Base-by-base conservation (phyloP, 257 asterid species). In the Haberlea rhodopensis region DNA sequence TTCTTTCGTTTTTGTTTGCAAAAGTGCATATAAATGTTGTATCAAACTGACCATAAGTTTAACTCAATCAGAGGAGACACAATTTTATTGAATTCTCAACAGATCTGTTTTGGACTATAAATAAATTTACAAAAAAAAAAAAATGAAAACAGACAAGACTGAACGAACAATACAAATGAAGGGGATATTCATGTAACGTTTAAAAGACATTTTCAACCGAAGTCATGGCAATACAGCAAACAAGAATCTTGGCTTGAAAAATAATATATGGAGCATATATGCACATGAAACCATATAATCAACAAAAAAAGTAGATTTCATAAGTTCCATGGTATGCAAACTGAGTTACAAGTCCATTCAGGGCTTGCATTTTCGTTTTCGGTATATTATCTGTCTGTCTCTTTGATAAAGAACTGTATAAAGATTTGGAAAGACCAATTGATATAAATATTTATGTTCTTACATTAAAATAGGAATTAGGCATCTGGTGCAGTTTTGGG, bases 401-500 rank as follows among this genome's bases (percentile, higher is more conserved):
- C 0, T 62, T 22, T 6, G 25, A 18, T 34, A 26, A 27, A 25
- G 40, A 25, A 27, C 61, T 26, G 29, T 8, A 5, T 5, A 26
- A 7, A 56, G n/a, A 56, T 15, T 57, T 18, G 1, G 40, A 6
- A 26, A 13, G 23, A 16, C 16, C 25, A 16, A 37, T 9, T n/a
- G 6, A 28, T 1, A 4, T 16, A 26, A 8, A 20, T 1, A 3
- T 20, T 7, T 20, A 26, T 25, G 5, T 9, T 2, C 2, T 37
- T 6, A 15, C 3, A 2, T 13, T 11, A 3, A 8, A 8, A 13
- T 15, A 10, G 20, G 20, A 48, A 37, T 13, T 40, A 18, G 25
- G 24, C 3, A 23, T 52, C 19, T 62, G 5, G 71, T 21, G 4
- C 67, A 74, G 82, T 69, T 43, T 27, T 82, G 75, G 79, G 75